Percentiles rank a stretch among this genome's conserved stretches.
These are phyloP conservation scores for Chaetoscypha palmicola DNA, from an alignment of 2,329 filamentous ascomycete species.

Conservation along the genomic window DNA sequence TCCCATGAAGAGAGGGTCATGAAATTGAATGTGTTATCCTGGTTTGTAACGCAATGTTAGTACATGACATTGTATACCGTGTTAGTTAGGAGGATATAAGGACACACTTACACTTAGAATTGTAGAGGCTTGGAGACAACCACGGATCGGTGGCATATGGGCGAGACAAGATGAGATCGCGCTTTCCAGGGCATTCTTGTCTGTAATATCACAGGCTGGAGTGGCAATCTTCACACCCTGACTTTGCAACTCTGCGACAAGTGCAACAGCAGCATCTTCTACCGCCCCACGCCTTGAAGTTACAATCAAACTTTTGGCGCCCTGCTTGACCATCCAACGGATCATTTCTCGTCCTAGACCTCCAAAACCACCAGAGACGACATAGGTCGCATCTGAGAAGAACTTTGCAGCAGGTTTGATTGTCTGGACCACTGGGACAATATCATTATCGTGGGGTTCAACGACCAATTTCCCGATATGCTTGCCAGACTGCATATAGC, in stretches of 20 bases:
- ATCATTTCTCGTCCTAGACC: conserved; percentile 24
- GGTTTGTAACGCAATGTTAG: conserved; percentile 25
- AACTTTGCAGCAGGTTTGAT: conserved; percentile 8
- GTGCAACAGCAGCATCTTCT: neutral
- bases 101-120: conserved; percentile 27
- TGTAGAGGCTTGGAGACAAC: conserved; percentile 41
- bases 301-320: conserved; percentile 25
- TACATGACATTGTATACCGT: neutral
- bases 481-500: neutral
- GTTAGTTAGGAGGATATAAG: neutral
- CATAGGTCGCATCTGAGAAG: conserved; percentile 20
- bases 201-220: conserved; percentile 41
- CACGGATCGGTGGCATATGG: conserved; percentile 31
- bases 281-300: conserved; percentile 21
- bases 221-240: conserved; percentile 37
- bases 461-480: neutral
- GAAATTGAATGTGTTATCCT: conserved; percentile 18
- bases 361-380: conserved; percentile 30
- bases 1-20: conserved; percentile 35
- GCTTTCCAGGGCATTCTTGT: conserved; percentile 22
- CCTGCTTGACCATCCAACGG: conserved; percentile 16
- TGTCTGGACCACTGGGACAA: neutral
- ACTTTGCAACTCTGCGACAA: conserved; percentile 8
- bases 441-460: neutral
- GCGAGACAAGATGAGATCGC: neutral